phyloP scores from a whole-genome alignment of 257 asterid genomes.

The Lycium barbarum region DNA sequence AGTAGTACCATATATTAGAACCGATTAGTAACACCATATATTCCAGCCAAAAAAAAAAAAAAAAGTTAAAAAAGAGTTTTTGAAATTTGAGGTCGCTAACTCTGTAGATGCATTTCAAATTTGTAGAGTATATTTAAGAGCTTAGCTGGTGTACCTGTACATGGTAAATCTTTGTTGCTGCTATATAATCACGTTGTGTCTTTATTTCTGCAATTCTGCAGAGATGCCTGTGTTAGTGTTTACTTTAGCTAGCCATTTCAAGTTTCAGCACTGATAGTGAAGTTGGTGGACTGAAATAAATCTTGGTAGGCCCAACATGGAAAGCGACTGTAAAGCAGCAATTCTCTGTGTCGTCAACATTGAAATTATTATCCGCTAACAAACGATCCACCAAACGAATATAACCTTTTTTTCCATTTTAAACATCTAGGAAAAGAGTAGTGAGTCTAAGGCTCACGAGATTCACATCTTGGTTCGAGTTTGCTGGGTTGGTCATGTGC shows the following conservation, averaged over 20 bases:
- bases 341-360: slow-evolving; percentile 22
- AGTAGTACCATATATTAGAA: neutral
- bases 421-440: neutral
- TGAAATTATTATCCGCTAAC: neutral
- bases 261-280: slow-evolving; percentile 1
- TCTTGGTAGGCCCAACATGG: neutral
- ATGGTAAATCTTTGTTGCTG: neutral
- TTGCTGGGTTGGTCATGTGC: neutral
- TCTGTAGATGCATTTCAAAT: neutral
- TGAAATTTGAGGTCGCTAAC: neutral
- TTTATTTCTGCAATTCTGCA: neutral
- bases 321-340: neutral
- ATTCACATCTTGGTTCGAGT: slow-evolving; percentile 18
- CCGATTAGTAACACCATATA: too few species aligned
- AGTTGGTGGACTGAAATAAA: slow-evolving; percentile 18
- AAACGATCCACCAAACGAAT: neutral
- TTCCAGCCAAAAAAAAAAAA: too few species aligned
- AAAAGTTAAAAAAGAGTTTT: neutral
- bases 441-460: neutral
- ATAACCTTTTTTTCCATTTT: neutral
- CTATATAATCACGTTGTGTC: neutral
- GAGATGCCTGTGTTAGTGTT: neutral
- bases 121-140: neutral
- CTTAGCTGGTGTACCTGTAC: neutral
- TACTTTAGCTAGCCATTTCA: slow-evolving; percentile 10